phyloP scores from a whole-genome alignment of 2,329 filamentous ascomycete species.

The Madurella fahalii region DNA sequence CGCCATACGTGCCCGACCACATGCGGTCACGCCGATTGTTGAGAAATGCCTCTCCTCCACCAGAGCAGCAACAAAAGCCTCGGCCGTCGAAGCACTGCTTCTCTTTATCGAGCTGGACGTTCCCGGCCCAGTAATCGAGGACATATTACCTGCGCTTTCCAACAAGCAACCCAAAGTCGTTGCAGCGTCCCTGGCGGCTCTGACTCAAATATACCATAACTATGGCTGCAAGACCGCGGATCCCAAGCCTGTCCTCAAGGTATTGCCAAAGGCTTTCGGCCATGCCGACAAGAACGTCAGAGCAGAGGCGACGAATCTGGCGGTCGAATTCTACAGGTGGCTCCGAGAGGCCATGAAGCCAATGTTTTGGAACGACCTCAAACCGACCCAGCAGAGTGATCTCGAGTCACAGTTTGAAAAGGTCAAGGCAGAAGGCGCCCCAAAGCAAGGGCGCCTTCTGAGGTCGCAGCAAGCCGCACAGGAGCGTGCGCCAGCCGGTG shows the following conservation, averaged over 20 bases:
- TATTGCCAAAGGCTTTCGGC: constrained; percentile 84
- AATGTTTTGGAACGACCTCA: constrained; percentile 93
- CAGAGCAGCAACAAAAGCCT: constrained; percentile 82
- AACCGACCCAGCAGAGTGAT: constrained; percentile 91
- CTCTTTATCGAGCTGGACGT: constrained; percentile 88
- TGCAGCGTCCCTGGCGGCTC: constrained; percentile 63
- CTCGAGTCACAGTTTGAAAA: constrained; percentile 92
- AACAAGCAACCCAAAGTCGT: constrained; percentile 92
- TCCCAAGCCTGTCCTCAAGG: constrained; percentile 86
- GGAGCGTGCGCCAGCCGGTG: constrained; percentile 61
- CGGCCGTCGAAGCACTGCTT: constrained; percentile 78
- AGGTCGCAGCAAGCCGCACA: constrained; percentile 83
- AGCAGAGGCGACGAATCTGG: constrained; percentile 84
- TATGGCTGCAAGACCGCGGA: constrained; percentile 94
- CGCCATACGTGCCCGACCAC: constrained; percentile 69
- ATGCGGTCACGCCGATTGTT: constrained; percentile 72
- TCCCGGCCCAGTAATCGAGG: constrained; percentile 80
- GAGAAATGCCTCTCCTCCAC: constrained; percentile 91
- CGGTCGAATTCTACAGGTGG: constrained; percentile 95
- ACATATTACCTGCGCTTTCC: constrained; percentile 74
- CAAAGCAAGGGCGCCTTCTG: constrained; percentile 86
- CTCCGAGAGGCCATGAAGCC: constrained; percentile 96
- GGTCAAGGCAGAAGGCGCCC: constrained; percentile 77
- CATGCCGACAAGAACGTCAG: constrained; percentile 98
- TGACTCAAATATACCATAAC: constrained; percentile 84